Base-by-base conservation (phyloP, 768 basidiomycete species). In the Agrocybe chaxingu region DNA sequence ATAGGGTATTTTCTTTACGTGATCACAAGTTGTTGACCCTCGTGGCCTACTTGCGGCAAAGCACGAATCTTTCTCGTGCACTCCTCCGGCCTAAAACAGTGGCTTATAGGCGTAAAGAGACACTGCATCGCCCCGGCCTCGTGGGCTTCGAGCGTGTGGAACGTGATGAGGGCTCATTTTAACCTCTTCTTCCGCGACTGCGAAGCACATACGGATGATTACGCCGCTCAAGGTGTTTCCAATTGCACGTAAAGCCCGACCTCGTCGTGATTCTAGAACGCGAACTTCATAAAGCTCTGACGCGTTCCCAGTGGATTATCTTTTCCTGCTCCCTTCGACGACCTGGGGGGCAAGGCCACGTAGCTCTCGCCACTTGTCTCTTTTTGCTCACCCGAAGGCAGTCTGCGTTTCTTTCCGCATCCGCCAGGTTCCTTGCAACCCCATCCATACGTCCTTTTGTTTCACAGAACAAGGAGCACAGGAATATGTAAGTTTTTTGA, bases 291-390 rank as follows among this genome's bases (percentile, higher is more conserved):
- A 62, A 60, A 55, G 60, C 45, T 48, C 45, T 32, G 35, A 64
- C 66, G 62, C 56, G 62, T 51, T 54, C 53, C 65, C 65, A 61
- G 61, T 63, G 66, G 65, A 56, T 62, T 57, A 52, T 13, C 36
- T 44, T 18, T 50, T 40, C 42, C 51, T 38, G 37, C 45, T 40
- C 51, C 37, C 52, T 52, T 35, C 42, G 51, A 51, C 53, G 49
- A 42, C 54, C 56, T 59, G 24, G 24, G 24, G 46, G 54, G 55
- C 31, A 51, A 58, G 57, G 59, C 48, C 57, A 57, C 54, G 49
- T 57, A 52, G 54, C 57, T 53, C 56, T 43, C 47, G 42, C 53
- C 54, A 61, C 53, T 55, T 53, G 50, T 34, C 56, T 58, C 52
- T 58, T 49, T 56, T 55, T 52, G 38, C 47, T 51, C 54, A 46